Conservation (phyloP, 2,329 filamentous ascomycete species). For the Aspergillus fumigatiaffinis region DNA sequence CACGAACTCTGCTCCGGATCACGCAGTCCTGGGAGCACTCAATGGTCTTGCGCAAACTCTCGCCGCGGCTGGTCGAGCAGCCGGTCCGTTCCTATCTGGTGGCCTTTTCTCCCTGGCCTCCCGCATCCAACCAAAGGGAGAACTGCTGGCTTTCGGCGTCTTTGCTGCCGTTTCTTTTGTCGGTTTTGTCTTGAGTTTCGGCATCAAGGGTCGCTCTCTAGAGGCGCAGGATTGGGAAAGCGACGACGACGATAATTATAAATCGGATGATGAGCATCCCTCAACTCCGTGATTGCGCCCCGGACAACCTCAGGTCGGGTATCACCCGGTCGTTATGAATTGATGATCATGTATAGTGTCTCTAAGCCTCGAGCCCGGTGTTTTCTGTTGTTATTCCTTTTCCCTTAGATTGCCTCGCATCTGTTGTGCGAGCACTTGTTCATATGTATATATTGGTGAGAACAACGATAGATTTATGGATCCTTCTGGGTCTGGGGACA, state of each 20-base stretch:
- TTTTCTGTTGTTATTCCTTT: neutral
- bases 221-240: slow-evolving; percentile 56
- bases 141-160: slow-evolving; percentile 78
- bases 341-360: neutral
- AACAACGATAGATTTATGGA: neutral
- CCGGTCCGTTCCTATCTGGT: slow-evolving; percentile 84
- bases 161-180: slow-evolving; percentile 79
- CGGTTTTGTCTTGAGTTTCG: slow-evolving; percentile 75
- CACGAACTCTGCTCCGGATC: slow-evolving; percentile 85
- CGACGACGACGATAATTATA: slow-evolving; percentile 39
- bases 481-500: no score
- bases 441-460: neutral
- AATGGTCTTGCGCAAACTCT: slow-evolving; percentile 94
- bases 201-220: slow-evolving; percentile 62
- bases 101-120: slow-evolving; percentile 78
- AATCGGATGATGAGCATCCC: slow-evolving; percentile 45
- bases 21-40: slow-evolving; percentile 79
- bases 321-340: neutral
- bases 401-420: neutral
- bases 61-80: slow-evolving; percentile 81
- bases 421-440: neutral
- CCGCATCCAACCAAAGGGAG: slow-evolving; percentile 71
- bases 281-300: neutral
- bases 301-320: neutral
- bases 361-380: neutral